Base-by-base conservation (phyloP, 164 flowering plant genomes). In the Umbellularia californica region DNA sequence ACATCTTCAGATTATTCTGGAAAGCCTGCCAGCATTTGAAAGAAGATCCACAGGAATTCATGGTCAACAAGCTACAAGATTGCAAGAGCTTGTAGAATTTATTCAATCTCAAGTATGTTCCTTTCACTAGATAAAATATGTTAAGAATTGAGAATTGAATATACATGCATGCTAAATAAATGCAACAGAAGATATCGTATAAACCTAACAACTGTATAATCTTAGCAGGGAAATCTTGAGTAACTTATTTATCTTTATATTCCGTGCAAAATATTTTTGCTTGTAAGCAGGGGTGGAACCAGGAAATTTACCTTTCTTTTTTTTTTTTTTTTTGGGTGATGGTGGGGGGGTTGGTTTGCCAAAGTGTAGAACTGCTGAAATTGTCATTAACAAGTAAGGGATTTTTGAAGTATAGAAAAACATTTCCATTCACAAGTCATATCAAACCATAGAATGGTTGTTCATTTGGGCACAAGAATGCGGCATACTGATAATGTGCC, bases 21-120 rank as follows among this genome's bases (percentile, higher is more conserved):
- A 95, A 80, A 89, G 84, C 70, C 85, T 90, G 65, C 97, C 98
- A 33, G 84, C 85, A 15, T 28, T 80, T 47, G 92, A 88, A 78
- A 88, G 94, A 77, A 84, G 80, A 84, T 86, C 91, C 6, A 83
- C 81, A 19, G 96, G 93, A 47, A 89, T 93, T 75, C 92, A 88
- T 72, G 74, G 86, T 74, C 96, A 87, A 60, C 99, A 92, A 81
- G 92, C 97, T 82, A 87, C 90, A 71, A 90, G 88, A 80, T 78
- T 95, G 84, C 99, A 95, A 77, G 97, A 94, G 77, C 91, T 95
- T 74, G 92, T 93, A 55, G 97, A 95, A 65, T 84, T 81, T 74
- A 91, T 95, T 78, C 97, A 88, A 81, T 87, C 98, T 79, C 99
- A 93, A 96, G 98, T 95, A 84, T 25, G 55, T 78, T 15, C 60